Evolutionary conservation across 2,329 filamentous ascomycete species (phyloP).

Genomic region (Leptoxyphium fumago): DNA sequence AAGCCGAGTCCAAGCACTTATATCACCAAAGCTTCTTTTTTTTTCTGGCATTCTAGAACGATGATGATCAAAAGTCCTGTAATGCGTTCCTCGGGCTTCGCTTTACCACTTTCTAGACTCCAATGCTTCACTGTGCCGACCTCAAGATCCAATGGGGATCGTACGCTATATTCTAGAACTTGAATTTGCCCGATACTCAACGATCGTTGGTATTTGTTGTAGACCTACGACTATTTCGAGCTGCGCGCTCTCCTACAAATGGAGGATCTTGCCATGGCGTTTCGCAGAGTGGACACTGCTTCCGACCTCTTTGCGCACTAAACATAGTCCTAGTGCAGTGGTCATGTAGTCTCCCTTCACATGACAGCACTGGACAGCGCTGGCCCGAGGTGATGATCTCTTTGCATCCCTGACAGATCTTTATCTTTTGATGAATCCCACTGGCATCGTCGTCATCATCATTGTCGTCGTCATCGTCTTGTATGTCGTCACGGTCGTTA

Average conservation of each 20-base stretch:
- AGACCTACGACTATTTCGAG: slow-evolving; percentile 4
- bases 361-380: slow-evolving; percentile 56
- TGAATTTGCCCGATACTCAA: too few relatives aligned
- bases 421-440: slow-evolving; percentile 52
- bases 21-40: too few relatives aligned
- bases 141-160: too few relatives aligned
- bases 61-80: too few relatives aligned
- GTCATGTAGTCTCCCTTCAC: slow-evolving; percentile 58
- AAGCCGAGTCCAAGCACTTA: too few relatives aligned
- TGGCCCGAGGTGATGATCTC: slow-evolving; percentile 78
- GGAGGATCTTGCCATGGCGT: slow-evolving; percentile 35
- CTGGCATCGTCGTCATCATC: slow-evolving; percentile 26
- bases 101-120: too few relatives aligned
- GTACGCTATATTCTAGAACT: too few relatives aligned
- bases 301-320: slow-evolving; percentile 41
- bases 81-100: too few relatives aligned
- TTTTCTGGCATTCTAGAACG: too few relatives aligned
- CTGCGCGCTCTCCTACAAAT: slow-evolving; percentile 39
- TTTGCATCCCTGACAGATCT: slow-evolving; percentile 74
- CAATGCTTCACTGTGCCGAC: too few relatives aligned
- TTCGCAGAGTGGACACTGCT: slow-evolving; percentile 48
- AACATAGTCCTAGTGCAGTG: slow-evolving; percentile 63
- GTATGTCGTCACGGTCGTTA: slow-evolving; percentile 55
- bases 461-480: slow-evolving; percentile 30
- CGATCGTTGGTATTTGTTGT: not conserved